Evolutionary conservation across 257 asterid genomes (phyloP), one percentile per base, ranked within the genome.

Genomic region (Solanum etuberosum): DNA sequence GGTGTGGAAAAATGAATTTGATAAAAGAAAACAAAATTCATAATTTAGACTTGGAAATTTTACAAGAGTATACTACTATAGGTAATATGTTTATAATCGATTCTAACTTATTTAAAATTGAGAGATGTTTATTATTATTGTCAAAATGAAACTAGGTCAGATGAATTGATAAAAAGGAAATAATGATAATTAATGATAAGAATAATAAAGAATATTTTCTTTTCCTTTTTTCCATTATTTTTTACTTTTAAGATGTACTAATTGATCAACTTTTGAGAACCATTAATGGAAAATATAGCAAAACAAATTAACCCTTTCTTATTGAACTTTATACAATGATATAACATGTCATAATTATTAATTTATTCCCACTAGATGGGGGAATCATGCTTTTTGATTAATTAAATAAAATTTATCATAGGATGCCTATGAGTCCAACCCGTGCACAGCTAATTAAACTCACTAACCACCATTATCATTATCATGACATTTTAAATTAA

Each of bases 371-470:
- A 81, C 43, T 81, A 8, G 61, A 81, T 11, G 27, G 42, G 29
- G 85, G 81, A 70, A 67, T 85, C 38, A 40, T 16, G 65, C 32
- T 85, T 67, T 71, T 63, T 35, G 43, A n/a, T 31, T 48, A 83
- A 59, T 29, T 32, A 35, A 9, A 67, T 67, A 85, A 37, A 40
- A 40, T 65, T 35, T 86, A 61, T 86, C 85, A 76, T 86, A 35
- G 86, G 63, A 86, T 86, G 59, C 88, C 29, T 54, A 78, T 77
- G 65, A 34, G 23, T 86, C 78, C 85, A 86, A 31, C 85, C 18
- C 71, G 88, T 48, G 57, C 65, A 77, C 85, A 74, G 85, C 85
- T 63, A 65, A 65, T 65, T 65, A 57, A 54, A 74, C 74, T 77
- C 88, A 12, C 88, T 59, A 18, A 74, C 68, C 68, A 81, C 43